phyloP scores from a whole-genome alignment of 192 early-diverging fungal genomes.

The Backusella parvicylindrica region DNA sequence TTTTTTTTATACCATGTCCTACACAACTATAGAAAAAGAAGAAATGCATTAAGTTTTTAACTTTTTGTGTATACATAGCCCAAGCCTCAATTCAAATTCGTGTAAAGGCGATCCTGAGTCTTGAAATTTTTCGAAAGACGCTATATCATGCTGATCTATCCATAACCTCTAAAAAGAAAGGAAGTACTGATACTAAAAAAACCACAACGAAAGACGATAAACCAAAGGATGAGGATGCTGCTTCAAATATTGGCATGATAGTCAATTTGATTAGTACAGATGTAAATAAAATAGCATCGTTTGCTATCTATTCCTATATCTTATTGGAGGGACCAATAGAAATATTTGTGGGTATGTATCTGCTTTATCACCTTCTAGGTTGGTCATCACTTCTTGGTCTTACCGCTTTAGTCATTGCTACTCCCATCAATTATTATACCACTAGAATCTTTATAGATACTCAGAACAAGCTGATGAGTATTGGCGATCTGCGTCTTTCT shows the following conservation, averaged over 20 bases:
- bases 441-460: constrained; percentile 29
- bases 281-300: constrained; percentile 52
- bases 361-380: constrained; percentile 78
- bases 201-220: constrained; percentile 14
- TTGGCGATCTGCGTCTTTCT: constrained; percentile 73
- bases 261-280: constrained; percentile 75
- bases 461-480: constrained; percentile 58
- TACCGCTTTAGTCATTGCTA: constrained; percentile 40
- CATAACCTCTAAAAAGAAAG: background rate
- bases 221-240: constrained; percentile 22
- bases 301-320: constrained; percentile 43
- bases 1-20: background rate
- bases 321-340: constrained; percentile 55
- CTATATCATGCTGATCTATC: constrained; percentile 47
- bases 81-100: constrained; percentile 28
- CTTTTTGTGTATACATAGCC: background rate
- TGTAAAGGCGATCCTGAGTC: constrained; percentile 19
- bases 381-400: constrained; percentile 74
- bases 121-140: constrained; percentile 63
- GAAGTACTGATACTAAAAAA: constrained; percentile 32
- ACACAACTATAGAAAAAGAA: constrained; percentile 29
- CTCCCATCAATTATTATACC: constrained; percentile 36
- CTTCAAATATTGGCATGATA: constrained; percentile 51
- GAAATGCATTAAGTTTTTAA: constrained; percentile 10
- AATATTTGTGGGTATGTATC: constrained; percentile 59